Evolutionary conservation across 2,329 filamentous ascomycete species (phyloP), one percentile per base, ranked within the genome.

Genomic region (Ascochyta viciae-villosae): DNA sequence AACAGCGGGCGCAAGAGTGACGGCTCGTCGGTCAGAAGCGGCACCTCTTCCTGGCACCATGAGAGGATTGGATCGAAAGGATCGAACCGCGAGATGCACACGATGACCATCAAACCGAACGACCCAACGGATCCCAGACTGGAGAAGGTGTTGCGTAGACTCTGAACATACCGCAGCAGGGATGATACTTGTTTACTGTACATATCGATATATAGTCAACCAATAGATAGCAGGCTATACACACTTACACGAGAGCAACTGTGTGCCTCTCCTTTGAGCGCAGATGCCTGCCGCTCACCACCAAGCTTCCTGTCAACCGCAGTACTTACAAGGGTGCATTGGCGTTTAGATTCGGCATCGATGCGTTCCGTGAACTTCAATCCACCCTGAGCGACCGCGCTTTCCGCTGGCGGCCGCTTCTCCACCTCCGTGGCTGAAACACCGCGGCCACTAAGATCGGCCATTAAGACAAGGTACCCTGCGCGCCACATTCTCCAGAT

Each of bases 71-170:
- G 59, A 12, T 74, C 71, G 10, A 67, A 68, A 38, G 60, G 54
- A 7, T 70, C 70, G 6, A 64, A 70, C 37, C 63, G 63, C 35
- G 72, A 73, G 39, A 63, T 75, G 24, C 60, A 71, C 24, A 66
- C 66, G 8, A 63, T 73, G 15, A 58, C 69, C 27, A 60, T 66
- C 29, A 60, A 62, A 31, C 51, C 65, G n/a, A 65, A 60, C 2
- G 57, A 68, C 40, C 67, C 70, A 1, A 62, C 63, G 7, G 57
- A 68, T 39, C 68, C 70, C 2, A 63, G 63, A 12, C 59, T 62
- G 6, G 68, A 74, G 54, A 75, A 72, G 52, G 67, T 74, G 7
- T 50, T 70, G 40, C 47, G 53, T 34, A 51, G 44, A 33, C 47
- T 56, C 24, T 56, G 41, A 41, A 13, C 24, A 31, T 9, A 38